Percentiles rank a stretch among this genome's conserved stretches.
phyloP scores from a whole-genome alignment of 2,329 filamentous ascomycete genomes.

The Ophiocordyceps polyrhachis-furcata region DNA sequence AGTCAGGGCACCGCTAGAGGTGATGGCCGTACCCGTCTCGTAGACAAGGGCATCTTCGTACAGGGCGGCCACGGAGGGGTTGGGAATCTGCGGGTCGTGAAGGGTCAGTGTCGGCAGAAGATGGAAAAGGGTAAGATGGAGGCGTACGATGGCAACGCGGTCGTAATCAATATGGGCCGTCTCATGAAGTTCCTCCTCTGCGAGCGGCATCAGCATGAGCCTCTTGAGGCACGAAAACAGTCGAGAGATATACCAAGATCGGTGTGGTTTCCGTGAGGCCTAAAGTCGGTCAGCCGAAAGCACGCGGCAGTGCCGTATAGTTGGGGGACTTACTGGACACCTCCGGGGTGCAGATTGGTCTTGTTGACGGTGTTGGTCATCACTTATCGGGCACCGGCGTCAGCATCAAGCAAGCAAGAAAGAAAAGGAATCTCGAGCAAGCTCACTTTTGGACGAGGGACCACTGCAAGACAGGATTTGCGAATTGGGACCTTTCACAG shows the following conservation, averaged over 20 bases:
- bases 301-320: too few species aligned
- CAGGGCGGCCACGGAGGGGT: slow-evolving; percentile 84
- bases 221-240: neutral
- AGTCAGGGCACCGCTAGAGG: slow-evolving; percentile 81
- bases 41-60: slow-evolving; percentile 97
- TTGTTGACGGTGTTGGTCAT: slow-evolving; percentile 57
- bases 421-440: slow-evolving; percentile 1
- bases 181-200: slow-evolving; percentile 87
- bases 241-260: slow-evolving; percentile 46
- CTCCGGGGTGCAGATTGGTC: slow-evolving; percentile 75
- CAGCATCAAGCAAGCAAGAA: neutral
- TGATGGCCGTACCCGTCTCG: slow-evolving; percentile 94
- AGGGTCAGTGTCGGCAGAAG: neutral
- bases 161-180: slow-evolving; percentile 98
- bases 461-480: slow-evolving; percentile 17
- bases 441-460: slow-evolving; percentile 24
- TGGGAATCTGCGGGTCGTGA: slow-evolving; percentile 42
- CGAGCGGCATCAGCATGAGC: slow-evolving; percentile 6
- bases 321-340: slow-evolving; percentile 58
- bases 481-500: slow-evolving; percentile 20
- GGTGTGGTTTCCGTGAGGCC: slow-evolving; percentile 74
- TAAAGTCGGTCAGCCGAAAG: slow-evolving; percentile 18
- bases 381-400: slow-evolving; percentile 19
- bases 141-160: slow-evolving; percentile 81
- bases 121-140: neutral